Evolutionary conservation across 495 filamentous ascomycete species (phyloP).

Genomic region (Parathielavia appendiculata): DNA sequence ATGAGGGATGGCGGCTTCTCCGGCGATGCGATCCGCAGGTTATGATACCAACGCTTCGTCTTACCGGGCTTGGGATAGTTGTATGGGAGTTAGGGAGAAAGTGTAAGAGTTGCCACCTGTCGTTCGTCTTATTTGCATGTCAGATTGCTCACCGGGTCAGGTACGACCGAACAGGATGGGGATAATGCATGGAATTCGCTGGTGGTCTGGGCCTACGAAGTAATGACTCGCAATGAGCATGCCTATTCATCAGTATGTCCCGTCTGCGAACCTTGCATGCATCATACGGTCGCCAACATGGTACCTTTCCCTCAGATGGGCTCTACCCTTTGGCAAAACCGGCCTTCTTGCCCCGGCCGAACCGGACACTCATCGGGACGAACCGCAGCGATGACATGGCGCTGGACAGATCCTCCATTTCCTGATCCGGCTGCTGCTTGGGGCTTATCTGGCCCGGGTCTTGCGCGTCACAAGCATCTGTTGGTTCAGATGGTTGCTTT

Average conservation of each 20-base stretch:
- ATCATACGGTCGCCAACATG: conserved; percentile 8
- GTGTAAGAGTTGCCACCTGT: conserved; percentile 10
- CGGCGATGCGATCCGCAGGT: neutral
- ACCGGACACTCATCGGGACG: conserved; percentile 70
- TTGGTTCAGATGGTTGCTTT: neutral
- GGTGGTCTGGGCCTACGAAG: conserved; percentile 9
- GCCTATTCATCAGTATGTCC: conserved; percentile 4
- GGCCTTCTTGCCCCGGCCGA: conserved; percentile 54
- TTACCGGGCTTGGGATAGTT: neutral
- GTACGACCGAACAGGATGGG: neutral
- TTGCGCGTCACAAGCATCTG: neutral
- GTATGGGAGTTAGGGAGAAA: neutral
- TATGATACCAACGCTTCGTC: conserved; percentile 2
- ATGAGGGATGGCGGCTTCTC: neutral
- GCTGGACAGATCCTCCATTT: conserved; percentile 65
- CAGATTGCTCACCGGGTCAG: conserved; percentile 9
- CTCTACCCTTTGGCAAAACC: conserved; percentile 41
- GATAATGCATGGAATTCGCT: neutral
- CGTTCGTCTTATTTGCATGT: neutral
- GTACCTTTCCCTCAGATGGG: neutral
- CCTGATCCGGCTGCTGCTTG: conserved; percentile 43
- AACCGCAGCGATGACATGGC: conserved; percentile 83
- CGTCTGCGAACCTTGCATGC: conserved; percentile 7
- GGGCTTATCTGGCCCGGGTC: conserved; percentile 13
- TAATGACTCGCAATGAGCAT: conserved; percentile 14